Conservation (phyloP, 2,329 filamentous ascomycete genomes). For the Albophoma yamanashiensis region DNA sequence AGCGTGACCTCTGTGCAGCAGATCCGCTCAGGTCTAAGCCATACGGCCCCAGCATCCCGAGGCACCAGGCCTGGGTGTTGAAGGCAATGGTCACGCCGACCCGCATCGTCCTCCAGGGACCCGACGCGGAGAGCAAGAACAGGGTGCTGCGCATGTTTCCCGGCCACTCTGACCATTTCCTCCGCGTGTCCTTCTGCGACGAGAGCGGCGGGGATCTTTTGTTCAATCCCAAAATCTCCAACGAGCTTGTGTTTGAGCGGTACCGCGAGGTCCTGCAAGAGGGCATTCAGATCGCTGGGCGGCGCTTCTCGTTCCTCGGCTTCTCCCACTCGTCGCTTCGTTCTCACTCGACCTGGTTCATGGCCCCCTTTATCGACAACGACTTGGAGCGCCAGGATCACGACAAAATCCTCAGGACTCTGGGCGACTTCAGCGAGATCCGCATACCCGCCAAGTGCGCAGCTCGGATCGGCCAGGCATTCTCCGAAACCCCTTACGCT, state of each 20-base stretch:
- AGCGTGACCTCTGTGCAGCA: conserved; percentile 22
- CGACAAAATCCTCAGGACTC: conserved; percentile 29
- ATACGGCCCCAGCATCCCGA: conserved; percentile 15
- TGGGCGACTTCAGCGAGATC: conserved; percentile 42
- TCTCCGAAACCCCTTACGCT: conserved; percentile 62
- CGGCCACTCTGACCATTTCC: conserved; percentile 48
- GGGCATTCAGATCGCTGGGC: conserved; percentile 54
- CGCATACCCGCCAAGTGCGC: conserved; percentile 44
- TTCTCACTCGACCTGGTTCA: conserved; percentile 59
- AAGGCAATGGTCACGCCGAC: conserved; percentile 50
- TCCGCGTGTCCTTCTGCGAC: conserved; percentile 63
- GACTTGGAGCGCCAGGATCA: conserved; percentile 21
- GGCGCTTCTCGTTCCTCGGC: conserved; percentile 56
- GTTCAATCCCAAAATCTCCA: conserved; percentile 39
- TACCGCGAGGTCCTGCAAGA: conserved; percentile 49
- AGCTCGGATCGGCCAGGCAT: conserved; percentile 55
- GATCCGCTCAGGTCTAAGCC: conserved; percentile 11
- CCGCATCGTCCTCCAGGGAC: conserved; percentile 44
- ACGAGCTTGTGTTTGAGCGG: conserved; percentile 40
- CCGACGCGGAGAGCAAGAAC: conserved; percentile 58
- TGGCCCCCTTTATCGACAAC: conserved; percentile 32
- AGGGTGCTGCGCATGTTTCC: conserved; percentile 58
- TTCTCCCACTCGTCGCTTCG: conserved; percentile 73
- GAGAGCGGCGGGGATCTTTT: conserved; percentile 57
- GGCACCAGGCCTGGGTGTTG: conserved; percentile 39